Evolutionary conservation across 1,284 basidiomycete genomes (phyloP), one percentile per base, ranked within the genome.

Genomic region (Sanghuangporus weigelae): DNA sequence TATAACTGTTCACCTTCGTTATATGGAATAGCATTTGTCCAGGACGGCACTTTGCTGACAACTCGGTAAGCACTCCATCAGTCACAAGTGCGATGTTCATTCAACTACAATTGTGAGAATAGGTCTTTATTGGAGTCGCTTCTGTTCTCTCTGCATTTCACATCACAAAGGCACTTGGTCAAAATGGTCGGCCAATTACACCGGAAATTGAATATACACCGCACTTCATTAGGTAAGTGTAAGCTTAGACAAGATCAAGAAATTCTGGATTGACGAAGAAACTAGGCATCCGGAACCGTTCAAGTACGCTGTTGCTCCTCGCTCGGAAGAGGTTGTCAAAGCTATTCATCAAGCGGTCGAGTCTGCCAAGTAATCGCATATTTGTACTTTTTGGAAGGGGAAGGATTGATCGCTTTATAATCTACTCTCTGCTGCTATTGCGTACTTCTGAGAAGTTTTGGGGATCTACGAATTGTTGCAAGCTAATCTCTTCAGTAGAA

Each of bases 1-100:
- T 5, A 19, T 46, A 7, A 14, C 16, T 35, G 14, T 8, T 14
- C 21, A 4, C 51, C 50, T 10, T 23, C 19, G 26, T 19, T 14
- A 7, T n/a, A 39, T 23, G n/a, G 66, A 67, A 11, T 35, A 66
- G 64, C 14, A 63, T 63, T 26, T 66, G 64, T 56, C 60, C 64
- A 31, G 64, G 64, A 40, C 49, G 48, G 40, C 51, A 54, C 35
- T 55, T 66, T n/a, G 64, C 57, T 7, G 57, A 55, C 36, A 62
- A 42, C 31, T 57, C 57, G 11, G 63, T 65, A 38, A 35, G 60
- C 12, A 8, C 16, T 48, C 16, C 21, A n/a, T 12, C 10, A 38
- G 10, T 7, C 4, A n/a, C 10, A 7, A 53, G 38, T 50, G 50
- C 23, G 7, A 35, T 14, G 14, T 8, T n/a, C 31, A 46, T 14